Conservation (phyloP, 1,284 basidiomycete species). For the Earliella scabrosa region DNA sequence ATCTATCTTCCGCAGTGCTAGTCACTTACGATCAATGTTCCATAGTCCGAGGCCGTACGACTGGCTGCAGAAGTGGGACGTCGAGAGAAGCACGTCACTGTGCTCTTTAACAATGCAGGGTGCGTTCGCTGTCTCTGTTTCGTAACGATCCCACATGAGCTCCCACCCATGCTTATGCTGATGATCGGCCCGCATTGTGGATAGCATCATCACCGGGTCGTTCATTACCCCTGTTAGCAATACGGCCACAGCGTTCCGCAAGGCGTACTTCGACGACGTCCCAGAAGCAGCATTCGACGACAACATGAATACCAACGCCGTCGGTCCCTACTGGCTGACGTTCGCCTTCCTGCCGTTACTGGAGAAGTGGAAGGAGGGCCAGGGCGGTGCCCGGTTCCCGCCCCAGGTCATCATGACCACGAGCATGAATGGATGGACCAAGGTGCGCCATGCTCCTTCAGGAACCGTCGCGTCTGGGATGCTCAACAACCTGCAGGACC, state of each 20-base stretch:
- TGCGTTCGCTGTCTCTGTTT: conserved; percentile 22
- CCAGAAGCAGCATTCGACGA: conserved; percentile 44
- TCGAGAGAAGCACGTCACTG: conserved; percentile 46
- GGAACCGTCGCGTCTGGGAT: too few relatives aligned
- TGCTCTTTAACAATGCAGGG: conserved; percentile 46
- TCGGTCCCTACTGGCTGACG: conserved; percentile 54
- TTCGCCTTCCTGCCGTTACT: conserved; percentile 55
- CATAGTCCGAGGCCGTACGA: conserved; percentile 48
- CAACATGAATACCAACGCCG: conserved; percentile 44
- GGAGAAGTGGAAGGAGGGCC: conserved; percentile 46
- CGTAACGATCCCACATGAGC: too few relatives aligned
- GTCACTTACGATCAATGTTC: too few relatives aligned
- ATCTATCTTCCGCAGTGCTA: too few relatives aligned
- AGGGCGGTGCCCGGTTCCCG: conserved; percentile 37
- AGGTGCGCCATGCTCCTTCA: conserved; percentile 23
- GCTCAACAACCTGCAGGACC: conserved; percentile 32
- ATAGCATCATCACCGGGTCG: conserved; percentile 14
- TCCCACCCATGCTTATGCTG: background rate
- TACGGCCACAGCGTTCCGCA: conserved; percentile 42
- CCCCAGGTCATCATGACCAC: conserved; percentile 56
- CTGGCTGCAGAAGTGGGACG: conserved; percentile 46
- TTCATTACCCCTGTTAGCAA: conserved; percentile 40
- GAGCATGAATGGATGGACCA: conserved; percentile 59
- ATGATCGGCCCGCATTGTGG: background rate
- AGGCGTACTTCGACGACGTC: conserved; percentile 44